Evolutionary conservation across 1,284 basidiomycete genomes (phyloP), one percentile per base, ranked within the genome.

Genomic region (Cryptococcus deneoformans): DNA sequence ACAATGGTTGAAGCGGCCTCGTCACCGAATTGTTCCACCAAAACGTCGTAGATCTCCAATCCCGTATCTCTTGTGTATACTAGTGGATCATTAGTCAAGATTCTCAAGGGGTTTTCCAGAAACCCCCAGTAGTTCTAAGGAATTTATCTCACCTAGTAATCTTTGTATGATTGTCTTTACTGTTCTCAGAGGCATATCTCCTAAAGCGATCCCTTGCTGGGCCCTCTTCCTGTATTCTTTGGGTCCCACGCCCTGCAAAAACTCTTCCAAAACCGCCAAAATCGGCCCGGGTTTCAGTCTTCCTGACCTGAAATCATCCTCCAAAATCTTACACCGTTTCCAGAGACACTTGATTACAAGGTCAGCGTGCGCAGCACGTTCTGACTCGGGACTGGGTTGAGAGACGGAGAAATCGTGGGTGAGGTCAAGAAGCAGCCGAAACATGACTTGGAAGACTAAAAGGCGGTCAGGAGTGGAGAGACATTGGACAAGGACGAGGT

Each of bases 111-210:
- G 29, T 29, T 29, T 29, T 29, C 29, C 29, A 47, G 14, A 14
- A 35, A 11, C 34, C 34, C 29, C 7, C 12, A 2, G 5, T 2
- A 42, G 7, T 10, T 44, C 5, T 6, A 16, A 7, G 6, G 53
- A 42, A 14, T 16, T 16, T 40, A 12, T 84, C 91, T 80, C 66
- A 92, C 91, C 87, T 64, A 96, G 90, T 57, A 96, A 85, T 73
- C 95, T 92, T 77, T 98, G 93, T 42, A 97, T 89, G 64, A 98
- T 91, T 35, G 95, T 94, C 80, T 99, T 99, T 77, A 98, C 89
- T 1, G 96, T 99, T 57, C 95, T 84, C 65, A 99, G 78, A 2
- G 96, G 96, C 90, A 99, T 90, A 71, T 99, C 96, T 44, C 92
- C 93, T 67, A 96, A 88, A 2, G 95, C 92, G 0, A 98, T 85